Percentiles rank a stretch among this genome's conserved stretches.
These are phyloP conservation scores for Neurospora pannonica DNA, from an alignment of 495 filamentous ascomycete species.

Conservation along the genomic window DNA sequence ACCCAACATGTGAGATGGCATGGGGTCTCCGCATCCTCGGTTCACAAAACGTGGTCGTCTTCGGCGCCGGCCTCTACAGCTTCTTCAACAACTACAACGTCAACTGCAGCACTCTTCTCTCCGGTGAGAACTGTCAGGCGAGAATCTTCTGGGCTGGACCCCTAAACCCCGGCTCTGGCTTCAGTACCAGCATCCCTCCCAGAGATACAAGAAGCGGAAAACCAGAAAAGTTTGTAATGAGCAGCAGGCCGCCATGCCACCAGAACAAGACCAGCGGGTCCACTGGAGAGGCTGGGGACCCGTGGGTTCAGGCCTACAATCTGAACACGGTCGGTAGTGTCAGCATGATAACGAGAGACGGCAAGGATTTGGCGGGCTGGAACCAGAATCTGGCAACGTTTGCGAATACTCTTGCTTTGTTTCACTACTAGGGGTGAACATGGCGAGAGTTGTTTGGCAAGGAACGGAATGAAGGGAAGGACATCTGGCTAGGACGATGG, in stretches of 20 bases:
- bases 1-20: slow-evolving; percentile 41
- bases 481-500: background rate
- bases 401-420: slow-evolving; percentile 20
- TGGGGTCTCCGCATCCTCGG: slow-evolving; percentile 72
- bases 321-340: slow-evolving; percentile 25
- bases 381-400: slow-evolving; percentile 18
- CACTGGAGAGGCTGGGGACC: background rate
- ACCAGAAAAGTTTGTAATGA: background rate
- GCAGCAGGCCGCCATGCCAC: background rate
- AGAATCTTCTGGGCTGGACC: slow-evolving; percentile 44
- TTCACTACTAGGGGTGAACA: slow-evolving; percentile 8
- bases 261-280: background rate
- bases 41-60: slow-evolving; percentile 54
- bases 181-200: background rate
- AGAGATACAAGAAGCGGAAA: background rate
- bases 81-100: slow-evolving; percentile 85
- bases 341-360: slow-evolving; percentile 20
- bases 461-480: background rate
- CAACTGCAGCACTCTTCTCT: slow-evolving; percentile 49
- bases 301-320: slow-evolving; percentile 16
- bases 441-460: background rate
- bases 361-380: slow-evolving; percentile 19
- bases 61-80: slow-evolving; percentile 70
- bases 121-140: slow-evolving; percentile 69
- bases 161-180: background rate